phyloP scores from a whole-genome alignment of 495 filamentous ascomycete genomes.

The Podospora conica region DNA sequence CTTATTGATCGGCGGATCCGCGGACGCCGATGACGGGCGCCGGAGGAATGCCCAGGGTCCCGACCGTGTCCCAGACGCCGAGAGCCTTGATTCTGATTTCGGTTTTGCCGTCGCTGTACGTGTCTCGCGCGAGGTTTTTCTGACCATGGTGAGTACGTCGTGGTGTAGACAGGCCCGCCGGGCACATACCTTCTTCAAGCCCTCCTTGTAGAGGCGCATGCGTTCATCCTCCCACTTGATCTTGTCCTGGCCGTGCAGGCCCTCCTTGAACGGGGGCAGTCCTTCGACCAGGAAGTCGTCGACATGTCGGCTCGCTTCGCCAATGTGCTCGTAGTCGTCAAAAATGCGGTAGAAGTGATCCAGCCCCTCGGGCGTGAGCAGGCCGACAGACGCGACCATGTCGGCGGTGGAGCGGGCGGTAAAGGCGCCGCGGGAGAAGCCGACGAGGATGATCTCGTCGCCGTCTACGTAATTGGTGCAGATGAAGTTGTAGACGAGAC shows the following conservation, averaged over 20 bases:
- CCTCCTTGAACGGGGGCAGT: conserved; percentile 16
- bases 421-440: conserved; percentile 66
- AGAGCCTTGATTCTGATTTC: conserved; percentile 34
- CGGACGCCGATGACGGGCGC: conserved; percentile 31
- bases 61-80: conserved; percentile 37
- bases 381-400: conserved; percentile 52
- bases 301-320: conserved; percentile 8
- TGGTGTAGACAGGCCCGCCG: background rate
- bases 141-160: background rate
- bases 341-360: conserved; percentile 55
- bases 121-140: conserved; percentile 24
- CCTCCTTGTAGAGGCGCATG: conserved; percentile 23
- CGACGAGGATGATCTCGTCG: conserved; percentile 61
- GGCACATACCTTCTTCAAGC: conserved; percentile 9
- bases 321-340: conserved; percentile 42
- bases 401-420: conserved; percentile 58
- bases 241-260: conserved; percentile 20
- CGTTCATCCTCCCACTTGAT: conserved; percentile 24
- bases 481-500: conserved; percentile 60
- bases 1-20: conserved; percentile 29
- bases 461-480: conserved; percentile 55
- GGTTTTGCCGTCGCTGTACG: conserved; percentile 19
- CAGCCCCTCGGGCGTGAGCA: conserved; percentile 56
- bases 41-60: conserved; percentile 31
- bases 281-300: conserved; percentile 20